Evolutionary conservation across 1,284 basidiomycete genomes (phyloP).

Genomic region (Malassezia brasiliensis): DNA sequence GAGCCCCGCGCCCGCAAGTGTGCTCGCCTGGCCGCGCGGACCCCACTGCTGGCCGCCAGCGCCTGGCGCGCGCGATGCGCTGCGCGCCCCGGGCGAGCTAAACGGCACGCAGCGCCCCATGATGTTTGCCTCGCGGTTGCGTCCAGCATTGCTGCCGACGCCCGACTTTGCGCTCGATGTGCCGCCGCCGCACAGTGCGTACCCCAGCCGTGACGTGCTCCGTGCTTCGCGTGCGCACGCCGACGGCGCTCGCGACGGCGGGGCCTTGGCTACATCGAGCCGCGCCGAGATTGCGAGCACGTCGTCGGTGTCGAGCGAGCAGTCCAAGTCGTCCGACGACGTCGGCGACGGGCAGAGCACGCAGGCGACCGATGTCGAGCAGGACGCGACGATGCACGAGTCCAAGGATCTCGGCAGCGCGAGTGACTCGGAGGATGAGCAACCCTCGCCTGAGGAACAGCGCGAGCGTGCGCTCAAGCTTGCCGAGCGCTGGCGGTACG

Average conservation of each 20-base stretch:
- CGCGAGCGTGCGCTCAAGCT: slow-evolving; percentile 11
- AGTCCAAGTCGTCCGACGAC: slow-evolving; percentile 22
- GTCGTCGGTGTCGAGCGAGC: slow-evolving; percentile 34
- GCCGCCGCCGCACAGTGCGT: neutral
- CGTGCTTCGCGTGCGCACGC: too few species aligned
- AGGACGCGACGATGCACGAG: slow-evolving; percentile 16
- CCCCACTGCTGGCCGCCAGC: slow-evolving; percentile 4
- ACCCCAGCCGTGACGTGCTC: too few species aligned
- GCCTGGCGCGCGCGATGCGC: neutral
- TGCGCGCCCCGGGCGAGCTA: neutral
- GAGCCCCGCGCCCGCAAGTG: slow-evolving; percentile 39
- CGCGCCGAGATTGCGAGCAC: slow-evolving; percentile 30
- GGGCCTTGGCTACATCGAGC: neutral
- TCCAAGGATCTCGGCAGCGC: neutral
- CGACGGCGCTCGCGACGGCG: too few species aligned
- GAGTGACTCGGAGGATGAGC: neutral
- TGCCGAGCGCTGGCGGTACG: slow-evolving; percentile 44
- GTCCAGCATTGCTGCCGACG: slow-evolving; percentile 13
- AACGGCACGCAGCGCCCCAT: slow-evolving; percentile 5
- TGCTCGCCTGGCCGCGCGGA: slow-evolving; percentile 35
- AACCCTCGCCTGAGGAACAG: slow-evolving; percentile 8
- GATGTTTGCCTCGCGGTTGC: slow-evolving; percentile 6
- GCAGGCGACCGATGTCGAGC: slow-evolving; percentile 32
- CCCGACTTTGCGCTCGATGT: slow-evolving; percentile 8
- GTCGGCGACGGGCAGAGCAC: slow-evolving; percentile 29